These are phyloP conservation scores for Grigorovia jiainica DNA, from an alignment of 805 yeast genomes.

Conservation along the genomic window DNA sequence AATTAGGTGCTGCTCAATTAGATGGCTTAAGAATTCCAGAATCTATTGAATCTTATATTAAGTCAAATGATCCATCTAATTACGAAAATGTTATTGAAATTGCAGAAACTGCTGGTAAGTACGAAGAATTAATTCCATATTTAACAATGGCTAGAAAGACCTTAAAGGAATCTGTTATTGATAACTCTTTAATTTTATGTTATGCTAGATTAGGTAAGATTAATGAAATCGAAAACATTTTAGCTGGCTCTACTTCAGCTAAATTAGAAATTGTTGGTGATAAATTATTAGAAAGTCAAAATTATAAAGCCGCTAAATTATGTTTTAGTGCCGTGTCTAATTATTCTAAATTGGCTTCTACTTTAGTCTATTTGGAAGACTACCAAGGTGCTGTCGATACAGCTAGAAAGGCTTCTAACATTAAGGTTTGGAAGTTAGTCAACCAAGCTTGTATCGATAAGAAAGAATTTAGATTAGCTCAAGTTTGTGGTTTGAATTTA, in stretches of 20 bases:
- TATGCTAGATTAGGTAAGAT: constrained; percentile 73
- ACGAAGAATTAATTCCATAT: constrained; percentile 81
- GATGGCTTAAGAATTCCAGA: constrained; percentile 88
- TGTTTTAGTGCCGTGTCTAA: constrained; percentile 80
- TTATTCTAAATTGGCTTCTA: constrained; percentile 94
- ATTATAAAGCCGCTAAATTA: constrained; percentile 88
- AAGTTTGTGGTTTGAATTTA: constrained; percentile 95
- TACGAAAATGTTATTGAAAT: constrained; percentile 88
- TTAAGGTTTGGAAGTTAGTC: constrained; percentile 94
- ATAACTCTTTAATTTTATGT: constrained; percentile 81
- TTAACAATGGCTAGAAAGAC: constrained; percentile 86
- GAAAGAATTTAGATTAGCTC: constrained; percentile 92
- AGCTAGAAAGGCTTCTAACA: constrained; percentile 94
- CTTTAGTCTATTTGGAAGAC: constrained; percentile 83
- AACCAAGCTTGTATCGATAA: constrained; percentile 93
- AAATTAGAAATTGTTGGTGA: constrained; percentile 90
- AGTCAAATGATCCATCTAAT: constrained; percentile 85
- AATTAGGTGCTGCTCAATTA: constrained; percentile 90
- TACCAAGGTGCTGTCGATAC: constrained; percentile 97
- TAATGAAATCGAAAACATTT: constrained; percentile 73
- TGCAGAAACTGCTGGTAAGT: constrained; percentile 92
- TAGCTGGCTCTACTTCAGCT: constrained; percentile 85
- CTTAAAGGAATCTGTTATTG: constrained; percentile 84
- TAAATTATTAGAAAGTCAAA: constrained; percentile 65
- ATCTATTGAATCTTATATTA: constrained; percentile 84